These are phyloP conservation scores for Pythium folliculosum DNA, from an alignment of 352 stramenopile genomes.

Conservation along the genomic window DNA sequence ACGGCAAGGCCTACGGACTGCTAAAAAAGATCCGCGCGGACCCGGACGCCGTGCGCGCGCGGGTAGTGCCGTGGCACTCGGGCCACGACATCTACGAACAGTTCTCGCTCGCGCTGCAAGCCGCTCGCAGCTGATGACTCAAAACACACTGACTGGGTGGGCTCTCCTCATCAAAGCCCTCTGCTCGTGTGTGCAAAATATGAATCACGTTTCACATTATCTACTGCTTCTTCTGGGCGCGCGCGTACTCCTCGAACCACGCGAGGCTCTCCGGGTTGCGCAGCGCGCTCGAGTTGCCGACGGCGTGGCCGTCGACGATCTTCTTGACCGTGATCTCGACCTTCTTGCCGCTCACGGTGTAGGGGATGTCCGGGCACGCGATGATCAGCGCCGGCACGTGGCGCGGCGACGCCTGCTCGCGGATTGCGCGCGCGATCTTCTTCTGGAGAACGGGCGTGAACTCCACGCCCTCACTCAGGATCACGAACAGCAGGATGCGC, in stretches of 20 bases:
- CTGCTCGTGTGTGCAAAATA: too few species aligned
- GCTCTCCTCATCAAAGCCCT: background rate
- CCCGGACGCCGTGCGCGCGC: conserved; percentile 37
- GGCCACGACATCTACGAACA: conserved; percentile 61
- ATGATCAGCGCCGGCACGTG: conserved; percentile 69
- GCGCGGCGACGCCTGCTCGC: conserved; percentile 60
- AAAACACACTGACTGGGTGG: background rate
- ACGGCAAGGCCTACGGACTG: conserved; percentile 55
- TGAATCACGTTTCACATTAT: background rate
- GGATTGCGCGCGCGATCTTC: conserved; percentile 54
- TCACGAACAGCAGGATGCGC: conserved; percentile 75
- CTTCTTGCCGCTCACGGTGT: conserved; percentile 82
- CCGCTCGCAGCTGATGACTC: background rate
- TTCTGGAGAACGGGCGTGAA: conserved; percentile 53
- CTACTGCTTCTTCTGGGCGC: conserved; percentile 23
- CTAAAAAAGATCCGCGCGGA: conserved; percentile 49
- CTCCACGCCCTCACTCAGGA: conserved; percentile 44
- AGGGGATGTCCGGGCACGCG: conserved; percentile 68
- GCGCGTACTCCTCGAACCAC: conserved; percentile 60
- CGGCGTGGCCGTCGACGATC: conserved; percentile 58
- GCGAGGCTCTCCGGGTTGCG: conserved; percentile 63
- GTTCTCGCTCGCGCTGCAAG: conserved; percentile 35
- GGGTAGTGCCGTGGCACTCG: conserved; percentile 60
- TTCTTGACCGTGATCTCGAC: conserved; percentile 82
- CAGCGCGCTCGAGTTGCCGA: conserved; percentile 68